Evolutionary conservation across 177 flowering plant species (phyloP), one percentile per base, ranked within the genome.

Genomic region (Vitis hybrid): DNA sequence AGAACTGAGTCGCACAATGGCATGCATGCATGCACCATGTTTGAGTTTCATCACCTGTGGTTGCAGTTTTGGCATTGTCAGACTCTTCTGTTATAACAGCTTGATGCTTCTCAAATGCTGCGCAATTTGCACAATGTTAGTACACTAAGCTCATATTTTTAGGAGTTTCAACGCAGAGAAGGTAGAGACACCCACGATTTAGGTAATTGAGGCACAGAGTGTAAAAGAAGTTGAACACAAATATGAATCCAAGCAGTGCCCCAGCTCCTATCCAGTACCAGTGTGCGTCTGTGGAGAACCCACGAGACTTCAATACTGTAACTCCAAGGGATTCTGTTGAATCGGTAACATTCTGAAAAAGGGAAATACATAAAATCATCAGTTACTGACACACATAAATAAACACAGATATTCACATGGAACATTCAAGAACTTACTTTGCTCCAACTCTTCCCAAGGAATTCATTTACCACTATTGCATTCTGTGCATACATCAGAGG

Each of bases 401-500:
- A 13, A 15, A 30, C 11, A 26, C 19, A 14, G n/a, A n/a, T 10
- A 10, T 5, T 63, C 6, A 52, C 26, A 63, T 1, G 23, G 0
- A 13, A 30, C 5, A 58, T 21, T 21, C 6, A 66, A 71, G 56
- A 69, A 56, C 64, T 75, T 81, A 84, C 87, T 10, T 80, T 60
- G 10, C 68, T 75, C 90, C 90, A 86, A 45, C 78, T 78, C 4
- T 79, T 34, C 48, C 85, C 88, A 19, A 80, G 80, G 40, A 85
- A 85, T 75, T 83, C 90, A 72, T 86, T 86, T 1, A 78, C 82
- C 11, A 64, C 21, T 0, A 85, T 45, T 10, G 84, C 87, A 71
- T 83, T 83, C 69, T 82, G 86, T 6, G 66, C 86, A 59, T 86
- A 86, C 86, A 83, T 82, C 67, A 86, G 1, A 30, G 89, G 89